Conservation (phyloP, 306 rosid species). For the Lablab purpureus region DNA sequence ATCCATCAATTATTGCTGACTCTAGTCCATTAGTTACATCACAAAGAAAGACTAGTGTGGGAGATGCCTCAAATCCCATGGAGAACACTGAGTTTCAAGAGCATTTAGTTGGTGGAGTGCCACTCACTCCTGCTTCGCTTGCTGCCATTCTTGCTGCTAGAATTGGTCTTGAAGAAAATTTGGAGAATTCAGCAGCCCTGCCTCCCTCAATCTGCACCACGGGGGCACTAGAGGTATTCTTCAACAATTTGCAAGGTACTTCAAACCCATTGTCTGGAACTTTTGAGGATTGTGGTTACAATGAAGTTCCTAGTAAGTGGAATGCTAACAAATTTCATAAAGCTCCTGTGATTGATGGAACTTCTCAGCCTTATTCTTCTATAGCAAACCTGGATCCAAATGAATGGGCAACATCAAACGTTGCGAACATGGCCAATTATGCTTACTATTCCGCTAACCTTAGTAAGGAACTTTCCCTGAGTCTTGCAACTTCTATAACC, state of each 20-base stretch:
- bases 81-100: slow-evolving; percentile 53
- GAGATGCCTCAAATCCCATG: slow-evolving; percentile 51
- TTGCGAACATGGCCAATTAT: slow-evolving; percentile 45
- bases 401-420: slow-evolving; percentile 59
- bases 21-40: slow-evolving; percentile 47
- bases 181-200: slow-evolving; percentile 51
- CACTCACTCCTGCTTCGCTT: slow-evolving; percentile 52
- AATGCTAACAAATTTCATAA: slow-evolving; percentile 43
- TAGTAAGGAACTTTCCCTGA: slow-evolving; percentile 66
- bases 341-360: slow-evolving; percentile 43
- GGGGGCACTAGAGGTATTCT: slow-evolving; percentile 44
- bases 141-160: slow-evolving; percentile 59
- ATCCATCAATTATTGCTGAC: slow-evolving; percentile 39
- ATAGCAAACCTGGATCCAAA: slow-evolving; percentile 48
- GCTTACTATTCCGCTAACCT: slow-evolving; percentile 46
- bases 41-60: slow-evolving; percentile 44
- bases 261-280: slow-evolving; percentile 47
- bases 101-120: slow-evolving; percentile 47
- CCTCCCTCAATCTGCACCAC: slow-evolving; percentile 50
- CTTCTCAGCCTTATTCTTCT: slow-evolving; percentile 47
- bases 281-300: slow-evolving; percentile 46
- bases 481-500: slow-evolving; percentile 63
- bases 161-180: slow-evolving; percentile 56
- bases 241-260: slow-evolving; percentile 51
- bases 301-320: slow-evolving; percentile 53